Base-by-base conservation (phyloP, 805 yeast species). In the Debaryomyces hansenii region DNA sequence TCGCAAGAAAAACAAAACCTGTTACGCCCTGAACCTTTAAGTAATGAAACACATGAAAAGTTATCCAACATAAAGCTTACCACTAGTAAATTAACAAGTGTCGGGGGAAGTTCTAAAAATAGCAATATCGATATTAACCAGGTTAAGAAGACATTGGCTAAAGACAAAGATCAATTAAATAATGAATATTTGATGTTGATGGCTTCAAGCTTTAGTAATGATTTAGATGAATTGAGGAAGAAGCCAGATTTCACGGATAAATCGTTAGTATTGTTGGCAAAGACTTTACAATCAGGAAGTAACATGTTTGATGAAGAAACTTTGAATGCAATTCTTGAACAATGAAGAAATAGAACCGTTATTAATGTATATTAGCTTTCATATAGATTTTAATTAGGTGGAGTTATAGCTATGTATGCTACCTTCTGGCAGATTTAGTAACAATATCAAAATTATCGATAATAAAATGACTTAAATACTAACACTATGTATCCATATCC, bases 201-300 rank as follows among this genome's bases (percentile, higher is more conserved):
- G 79, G 78, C 87, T 40, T 64, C 68, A 14, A 75, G 72, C 33
- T 85, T 83, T 55, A 81, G 83, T 40, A 82, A 81, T 46, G 88
- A 84, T 49, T 69, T 84, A 33, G 83, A 81, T 55, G 70, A 70
- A 44, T 65, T 84, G 50, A 78, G 90, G 59, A 71, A 73, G 45
- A 80, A 83, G 31, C 84, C 83, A 8, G 90, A 85, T 59, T 85
- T 85, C 56, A 66, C 65, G 8, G 75, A 71, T 27, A 78, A 77
- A 53, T 82, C 87, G 21, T 69, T 85, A 46, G 76, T 77, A 10
- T 55, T 79, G 42, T 63, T 83, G 54, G 87, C 85, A 3, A 78
- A 78, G 52, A 70, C 81, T 6, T 68, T 83, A 44, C 84, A 82
- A 57, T 77, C 79, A 34, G 83, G 85, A 11, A 71, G 78, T 12